Evolutionary conservation across 2,329 filamentous ascomycete species (phyloP).

Genomic region (Cryphonectria naterciae): DNA sequence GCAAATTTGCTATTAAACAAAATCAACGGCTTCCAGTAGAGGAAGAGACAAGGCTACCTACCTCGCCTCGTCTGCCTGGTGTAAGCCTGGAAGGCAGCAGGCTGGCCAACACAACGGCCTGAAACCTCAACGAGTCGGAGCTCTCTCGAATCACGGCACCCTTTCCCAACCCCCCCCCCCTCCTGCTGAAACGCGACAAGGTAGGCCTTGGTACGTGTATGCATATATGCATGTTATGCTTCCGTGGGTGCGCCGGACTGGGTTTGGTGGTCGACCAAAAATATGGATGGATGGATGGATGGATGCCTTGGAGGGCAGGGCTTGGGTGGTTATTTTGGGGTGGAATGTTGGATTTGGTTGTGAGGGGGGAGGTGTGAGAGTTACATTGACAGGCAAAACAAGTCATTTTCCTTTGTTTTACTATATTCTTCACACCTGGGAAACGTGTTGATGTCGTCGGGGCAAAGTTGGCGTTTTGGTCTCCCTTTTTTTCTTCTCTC

Average conservation of each 20-base stretch:
- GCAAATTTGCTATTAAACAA: too few species aligned
- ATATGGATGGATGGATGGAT: too few species aligned
- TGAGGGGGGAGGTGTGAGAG: too few species aligned
- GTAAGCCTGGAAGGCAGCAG: too few species aligned
- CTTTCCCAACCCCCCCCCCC: too few species aligned
- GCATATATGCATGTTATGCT: neutral
- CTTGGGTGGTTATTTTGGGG: neutral
- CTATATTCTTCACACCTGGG: too few species aligned
- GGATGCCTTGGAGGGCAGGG: too few species aligned
- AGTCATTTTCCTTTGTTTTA: too few species aligned
- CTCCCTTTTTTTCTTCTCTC: neutral
- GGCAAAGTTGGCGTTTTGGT: neutral
- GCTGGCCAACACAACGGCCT: neutral
- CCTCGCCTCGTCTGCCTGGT: neutral
- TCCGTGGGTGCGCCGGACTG: neutral
- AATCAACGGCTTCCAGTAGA: too few species aligned
- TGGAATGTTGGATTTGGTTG: too few species aligned
- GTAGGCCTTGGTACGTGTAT: neutral
- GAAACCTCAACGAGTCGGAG: constrained; percentile 28
- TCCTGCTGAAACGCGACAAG: neutral
- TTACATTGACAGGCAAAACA: too few species aligned
- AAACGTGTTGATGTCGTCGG: neutral
- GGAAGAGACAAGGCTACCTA: neutral
- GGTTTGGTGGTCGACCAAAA: neutral
- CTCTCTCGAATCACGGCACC: neutral